A percentile compares a stretch with the other conserved stretches of the same genome.
Conservation (phyloP, 208 protist genomes). For the Leishmania aethiopica region DNA sequence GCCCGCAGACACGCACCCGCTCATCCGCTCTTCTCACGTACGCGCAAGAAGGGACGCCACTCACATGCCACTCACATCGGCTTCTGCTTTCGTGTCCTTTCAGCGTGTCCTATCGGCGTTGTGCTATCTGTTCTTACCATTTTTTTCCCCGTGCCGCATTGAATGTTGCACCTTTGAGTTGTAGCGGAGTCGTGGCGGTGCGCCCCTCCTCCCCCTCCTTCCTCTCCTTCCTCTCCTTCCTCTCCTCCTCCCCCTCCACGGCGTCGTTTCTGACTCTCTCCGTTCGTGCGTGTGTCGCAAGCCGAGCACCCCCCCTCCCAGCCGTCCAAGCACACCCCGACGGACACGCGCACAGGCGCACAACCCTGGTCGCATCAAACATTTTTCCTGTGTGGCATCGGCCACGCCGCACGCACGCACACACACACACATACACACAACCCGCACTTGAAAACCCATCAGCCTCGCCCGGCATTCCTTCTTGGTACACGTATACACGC, state of each 20-base stretch:
- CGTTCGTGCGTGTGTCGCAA: background rate
- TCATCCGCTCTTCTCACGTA: background rate
- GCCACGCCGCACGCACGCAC: background rate
- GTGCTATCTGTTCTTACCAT: background rate
- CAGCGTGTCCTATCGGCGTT: background rate
- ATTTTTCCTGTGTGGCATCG: constrained; percentile 1
- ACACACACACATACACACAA: background rate
- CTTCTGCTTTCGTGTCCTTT: background rate
- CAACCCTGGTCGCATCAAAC: background rate
- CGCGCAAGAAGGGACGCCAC: background rate
- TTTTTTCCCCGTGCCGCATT: background rate
- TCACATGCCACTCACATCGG: background rate
- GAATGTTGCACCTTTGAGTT: background rate
- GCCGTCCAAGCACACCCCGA: background rate
- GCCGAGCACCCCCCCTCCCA: background rate
- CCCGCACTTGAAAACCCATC: background rate
- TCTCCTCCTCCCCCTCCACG: background rate
- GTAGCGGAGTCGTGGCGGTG: background rate
- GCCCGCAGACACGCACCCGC: background rate
- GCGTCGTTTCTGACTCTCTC: background rate
- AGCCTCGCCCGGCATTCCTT: background rate
- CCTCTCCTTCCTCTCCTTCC: too few species aligned
- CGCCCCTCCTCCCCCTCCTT: background rate
- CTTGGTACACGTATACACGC: background rate
- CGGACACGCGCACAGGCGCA: background rate